Percentiles rank a stretch among this genome's conserved stretches.
These are phyloP conservation scores for Aspergillus sp. DNA, from an alignment of 2,329 filamentous ascomycete species.

Conservation along the genomic window DNA sequence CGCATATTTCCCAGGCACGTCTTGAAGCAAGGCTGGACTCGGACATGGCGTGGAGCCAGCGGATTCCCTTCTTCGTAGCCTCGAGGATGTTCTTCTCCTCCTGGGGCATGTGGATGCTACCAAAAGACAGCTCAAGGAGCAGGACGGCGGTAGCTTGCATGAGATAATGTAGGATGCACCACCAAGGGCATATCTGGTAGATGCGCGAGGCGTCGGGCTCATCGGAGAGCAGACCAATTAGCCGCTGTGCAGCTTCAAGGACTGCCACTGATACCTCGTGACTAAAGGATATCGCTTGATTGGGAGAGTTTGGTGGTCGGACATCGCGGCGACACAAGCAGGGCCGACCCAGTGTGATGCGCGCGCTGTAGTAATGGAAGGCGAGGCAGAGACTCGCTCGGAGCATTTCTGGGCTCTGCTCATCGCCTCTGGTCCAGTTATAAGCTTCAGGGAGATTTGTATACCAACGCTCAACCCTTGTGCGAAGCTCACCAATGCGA, in stretches of 20 bases:
- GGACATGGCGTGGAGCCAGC: conserved; percentile 45
- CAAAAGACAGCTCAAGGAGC: conserved; percentile 48
- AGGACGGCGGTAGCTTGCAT: conserved; percentile 47
- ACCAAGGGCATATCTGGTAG: conserved; percentile 45
- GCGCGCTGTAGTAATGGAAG: conserved; percentile 46
- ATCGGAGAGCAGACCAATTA: conserved; percentile 45
- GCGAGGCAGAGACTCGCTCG: conserved; percentile 42
- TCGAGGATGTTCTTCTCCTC: conserved; percentile 37
- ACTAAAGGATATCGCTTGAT: conserved; percentile 34
- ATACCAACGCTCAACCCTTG: conserved; percentile 41
- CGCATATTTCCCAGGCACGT: conserved; percentile 45
- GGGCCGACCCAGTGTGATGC: conserved; percentile 45
- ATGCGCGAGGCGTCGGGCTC: conserved; percentile 41
- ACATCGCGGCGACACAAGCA: conserved; percentile 48
- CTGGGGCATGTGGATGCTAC: conserved; percentile 44
- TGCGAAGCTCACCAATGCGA: conserved; percentile 38
- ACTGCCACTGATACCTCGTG: conserved; percentile 40
- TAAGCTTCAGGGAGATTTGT: conserved; percentile 36
- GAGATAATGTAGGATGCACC: conserved; percentile 46
- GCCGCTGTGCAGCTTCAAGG: conserved; percentile 38
- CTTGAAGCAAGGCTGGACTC: conserved; percentile 38
- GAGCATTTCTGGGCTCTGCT: conserved; percentile 29
- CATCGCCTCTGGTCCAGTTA: conserved; percentile 37
- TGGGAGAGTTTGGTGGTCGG: conserved; percentile 22
- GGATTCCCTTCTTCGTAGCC: conserved; percentile 41